Evolutionary conservation across 2,329 filamentous ascomycete genomes (phyloP), one percentile per base, ranked within the genome.

Genomic region (Neurospora sp.): DNA sequence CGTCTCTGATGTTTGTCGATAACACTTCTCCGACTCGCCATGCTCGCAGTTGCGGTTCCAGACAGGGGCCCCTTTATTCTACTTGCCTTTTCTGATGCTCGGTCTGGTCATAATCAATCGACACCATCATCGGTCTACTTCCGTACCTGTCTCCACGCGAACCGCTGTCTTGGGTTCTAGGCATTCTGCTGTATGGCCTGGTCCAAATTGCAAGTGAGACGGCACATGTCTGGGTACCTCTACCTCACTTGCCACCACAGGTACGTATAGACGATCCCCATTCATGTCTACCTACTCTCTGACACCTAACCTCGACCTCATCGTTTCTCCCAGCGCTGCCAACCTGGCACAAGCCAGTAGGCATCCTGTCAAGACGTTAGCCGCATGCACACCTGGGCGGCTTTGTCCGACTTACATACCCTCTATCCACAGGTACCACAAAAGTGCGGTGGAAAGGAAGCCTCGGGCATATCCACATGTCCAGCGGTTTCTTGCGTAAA

Each of bases 301-400:
- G 52, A 33, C 52, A 62, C 28, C 23, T 33, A 62, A 62, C 15
- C 12, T 62, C 52, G 8, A 62, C 52, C 17, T 12, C 12, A n/a
- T 36, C 28, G 3, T 36, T n/a, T 33, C 28, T 52, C 6, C 19
- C 6, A 62, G 28, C 12, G 28, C 52, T 62, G 3, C 15, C 52
- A 62, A 33, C 52, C 52, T 36, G 52, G 28, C 52, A 62, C 15
- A 62, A 8, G 12, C 52, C 28, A 62, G 28, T 62, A 62, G 52
- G 12, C n/a, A 12, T 46, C 46, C 28, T 65, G 67, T 57, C 66
- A 41, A 68, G 43, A 67, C 23, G 65, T 67, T 67, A 57, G 68
- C 68, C 41, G 68, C 68, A 41, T 43, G 40, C 43, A 62, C 36
- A 40, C 19, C 39, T 66, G 65, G 36, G 23, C 19, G 46, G 46